These are phyloP conservation scores for Penicillium sp. DNA, from an alignment of 2,329 filamentous ascomycete genomes.

Conservation along the genomic window DNA sequence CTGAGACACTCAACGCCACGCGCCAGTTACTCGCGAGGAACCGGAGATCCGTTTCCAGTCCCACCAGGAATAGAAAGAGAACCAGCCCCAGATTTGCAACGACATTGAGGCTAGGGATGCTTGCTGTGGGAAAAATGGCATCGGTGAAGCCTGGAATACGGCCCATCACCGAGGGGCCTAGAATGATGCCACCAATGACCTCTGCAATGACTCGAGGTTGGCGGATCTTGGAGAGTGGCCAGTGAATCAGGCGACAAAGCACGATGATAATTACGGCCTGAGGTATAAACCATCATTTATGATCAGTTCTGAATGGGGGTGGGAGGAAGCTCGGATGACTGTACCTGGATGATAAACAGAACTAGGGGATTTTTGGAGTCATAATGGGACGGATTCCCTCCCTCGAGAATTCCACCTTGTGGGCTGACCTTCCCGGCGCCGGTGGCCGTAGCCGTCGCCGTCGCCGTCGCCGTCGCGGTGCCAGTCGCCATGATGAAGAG, in stretches of 20 bases:
- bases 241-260: constrained; percentile 73
- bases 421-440: constrained; percentile 36
- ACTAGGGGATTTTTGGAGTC: constrained; percentile 71
- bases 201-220: constrained; percentile 84
- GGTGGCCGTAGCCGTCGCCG: constrained; percentile 12
- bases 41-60: constrained; percentile 80
- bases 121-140: constrained; percentile 73
- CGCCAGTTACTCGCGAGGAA: constrained; percentile 79
- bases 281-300: not conserved
- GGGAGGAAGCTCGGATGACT: not conserved
- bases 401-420: constrained; percentile 72
- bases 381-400: constrained; percentile 67
- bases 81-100: constrained; percentile 83
- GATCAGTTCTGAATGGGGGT: not conserved
- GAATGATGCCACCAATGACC: constrained; percentile 79
- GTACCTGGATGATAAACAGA: constrained; percentile 73
- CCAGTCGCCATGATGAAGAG: constrained; percentile 22
- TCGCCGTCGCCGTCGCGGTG: constrained; percentile 18
- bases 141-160: constrained; percentile 75
- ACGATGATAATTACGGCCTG: constrained; percentile 70
- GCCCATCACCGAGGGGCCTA: constrained; percentile 87
- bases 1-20: constrained; percentile 72
- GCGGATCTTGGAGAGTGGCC: constrained; percentile 72
- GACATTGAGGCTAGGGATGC: constrained; percentile 73
- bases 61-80: constrained; percentile 84